Conservation (phyloP, 2,329 filamentous ascomycete genomes). For the Phialophora expanda region DNA sequence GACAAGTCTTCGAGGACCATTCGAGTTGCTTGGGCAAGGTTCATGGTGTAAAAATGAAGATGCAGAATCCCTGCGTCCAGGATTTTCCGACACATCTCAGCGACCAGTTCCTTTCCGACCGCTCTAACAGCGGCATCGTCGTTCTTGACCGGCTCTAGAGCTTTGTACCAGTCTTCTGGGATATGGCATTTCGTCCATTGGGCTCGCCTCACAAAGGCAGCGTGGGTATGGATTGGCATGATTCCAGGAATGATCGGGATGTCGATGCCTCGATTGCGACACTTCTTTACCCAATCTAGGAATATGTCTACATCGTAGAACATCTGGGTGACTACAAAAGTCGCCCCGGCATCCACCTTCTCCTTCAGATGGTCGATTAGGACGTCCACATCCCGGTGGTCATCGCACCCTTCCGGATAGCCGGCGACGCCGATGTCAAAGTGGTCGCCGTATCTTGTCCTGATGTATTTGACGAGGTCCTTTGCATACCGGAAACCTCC, state of each 20-base stretch:
- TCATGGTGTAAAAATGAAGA: constrained; percentile 99
- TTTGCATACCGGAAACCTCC: constrained; percentile 89
- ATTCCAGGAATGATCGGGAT: constrained; percentile 85
- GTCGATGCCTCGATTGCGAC: constrained; percentile 80
- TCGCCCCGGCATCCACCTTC: constrained; percentile 91
- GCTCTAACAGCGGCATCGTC: constrained; percentile 92
- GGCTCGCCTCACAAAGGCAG: constrained; percentile 85
- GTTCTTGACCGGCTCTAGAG: constrained; percentile 91
- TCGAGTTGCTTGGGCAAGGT: constrained; percentile 88
- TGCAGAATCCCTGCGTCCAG: constrained; percentile 82
- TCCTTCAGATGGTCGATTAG: constrained; percentile 93
- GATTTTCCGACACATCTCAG: constrained; percentile 86
- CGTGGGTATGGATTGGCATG: constrained; percentile 94
- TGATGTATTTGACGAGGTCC: constrained; percentile 86
- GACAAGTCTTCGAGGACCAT: constrained; percentile 91
- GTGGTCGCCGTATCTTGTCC: constrained; percentile 78
- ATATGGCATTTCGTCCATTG: constrained; percentile 89
- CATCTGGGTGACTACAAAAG: constrained; percentile 98
- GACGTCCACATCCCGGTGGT: constrained; percentile 82
- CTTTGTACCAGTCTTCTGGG: constrained; percentile 78
- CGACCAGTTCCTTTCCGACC: constrained; percentile 83
- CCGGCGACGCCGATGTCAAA: constrained; percentile 98
- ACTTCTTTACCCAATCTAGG: constrained; percentile 84
- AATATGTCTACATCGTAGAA: constrained; percentile 99
- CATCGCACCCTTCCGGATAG: constrained; percentile 94